Percentiles rank a stretch among this genome's conserved stretches.
These are phyloP conservation scores for Crithidia sp. DNA, from an alignment of 208 protist genomes.

Conservation along the genomic window DNA sequence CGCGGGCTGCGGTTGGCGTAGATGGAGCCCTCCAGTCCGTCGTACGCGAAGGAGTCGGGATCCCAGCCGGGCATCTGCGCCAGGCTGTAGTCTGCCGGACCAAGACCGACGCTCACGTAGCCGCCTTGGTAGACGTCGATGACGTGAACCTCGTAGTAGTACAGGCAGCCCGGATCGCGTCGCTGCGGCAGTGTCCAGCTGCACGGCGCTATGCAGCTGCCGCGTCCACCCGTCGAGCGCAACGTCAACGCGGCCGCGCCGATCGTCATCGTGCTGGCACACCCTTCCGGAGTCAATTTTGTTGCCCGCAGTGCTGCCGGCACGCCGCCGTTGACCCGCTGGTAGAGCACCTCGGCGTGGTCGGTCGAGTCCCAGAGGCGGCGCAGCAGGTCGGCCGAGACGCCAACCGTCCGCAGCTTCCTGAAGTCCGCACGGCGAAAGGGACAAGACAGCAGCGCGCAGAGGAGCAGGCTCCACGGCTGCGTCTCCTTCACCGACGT, in stretches of 20 bases:
- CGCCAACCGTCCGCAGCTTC: slow-evolving; percentile 42
- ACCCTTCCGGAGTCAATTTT: slow-evolving; percentile 39
- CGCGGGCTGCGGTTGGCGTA: slow-evolving; percentile 56
- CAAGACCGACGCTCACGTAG: slow-evolving; percentile 78
- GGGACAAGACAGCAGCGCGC: slow-evolving; percentile 62
- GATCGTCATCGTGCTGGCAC: slow-evolving; percentile 55
- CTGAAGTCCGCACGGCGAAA: slow-evolving; percentile 66
- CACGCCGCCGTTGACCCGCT: slow-evolving; percentile 61
- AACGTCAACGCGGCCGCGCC: slow-evolving; percentile 60
- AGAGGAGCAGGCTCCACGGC: slow-evolving; percentile 63
- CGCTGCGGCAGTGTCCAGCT: slow-evolving; percentile 41
- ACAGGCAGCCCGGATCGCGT: slow-evolving; percentile 13
- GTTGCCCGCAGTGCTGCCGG: slow-evolving; percentile 51
- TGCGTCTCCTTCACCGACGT: slow-evolving; percentile 20
- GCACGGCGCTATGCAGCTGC: slow-evolving; percentile 74
- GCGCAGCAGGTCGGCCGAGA: slow-evolving; percentile 25
- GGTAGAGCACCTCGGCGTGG: slow-evolving; percentile 21
- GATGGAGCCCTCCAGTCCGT: slow-evolving; percentile 77
- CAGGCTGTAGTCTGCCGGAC: slow-evolving; percentile 76
- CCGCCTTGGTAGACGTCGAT: slow-evolving; percentile 66
- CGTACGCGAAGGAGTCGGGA: slow-evolving; percentile 72
- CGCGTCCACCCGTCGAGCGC: slow-evolving; percentile 52
- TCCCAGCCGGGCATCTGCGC: slow-evolving; percentile 87
- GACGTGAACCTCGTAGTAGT: slow-evolving; percentile 90
- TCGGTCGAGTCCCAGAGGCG: slow-evolving; percentile 23